Evolutionary conservation across 768 basidiomycete genomes (phyloP), one percentile per base, ranked within the genome.

Genomic region (Fomitopsis serialis): DNA sequence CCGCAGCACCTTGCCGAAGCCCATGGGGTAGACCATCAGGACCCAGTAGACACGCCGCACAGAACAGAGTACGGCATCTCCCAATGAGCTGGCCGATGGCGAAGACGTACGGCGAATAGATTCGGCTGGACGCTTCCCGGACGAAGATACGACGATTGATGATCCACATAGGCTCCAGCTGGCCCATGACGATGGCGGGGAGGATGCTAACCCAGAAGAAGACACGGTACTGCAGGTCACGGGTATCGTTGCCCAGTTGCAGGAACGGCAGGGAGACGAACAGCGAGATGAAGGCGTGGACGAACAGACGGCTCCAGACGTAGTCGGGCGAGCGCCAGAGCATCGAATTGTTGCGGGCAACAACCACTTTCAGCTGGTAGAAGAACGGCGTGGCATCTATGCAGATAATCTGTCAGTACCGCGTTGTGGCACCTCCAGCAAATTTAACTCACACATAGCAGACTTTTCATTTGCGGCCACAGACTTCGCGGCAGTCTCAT

Each of bases 291-390:
- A 84, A 83, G 2, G 78, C 74, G 58, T 88, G 85, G 15, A 87
- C 80, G 67, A 91, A 91, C 23, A 92, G 71, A 19, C 92, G 81
- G 48, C 82, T 90, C 73, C 85, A 93, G 47, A 90, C 82, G 65
- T 94, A 95, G 58, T 92, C 84, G 2, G 91, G 88, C 9, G 85
- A 88, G 51, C 92, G 76, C 87, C 89, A 94, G 12, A 93, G 72
- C 2, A 89, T 83, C 6, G 74, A 61, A 61, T 83, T 83, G 63
- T 89, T 87, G 40, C 92, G 77, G 21, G 72, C 59, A 17, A 82
- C 74, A 54, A 94, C 89, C 13, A 76, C 74, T 57, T 75, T 74
- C 56, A 94, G 73, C 66, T 96, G 92, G 65, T 84, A 85, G 48
- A 76, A 66, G 72, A 91, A 86, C 0, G 86, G 75, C 0, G 89